These are phyloP conservation scores for Kwoniella sp. DNA, from an alignment of 768 basidiomycete genomes.

Conservation along the genomic window DNA sequence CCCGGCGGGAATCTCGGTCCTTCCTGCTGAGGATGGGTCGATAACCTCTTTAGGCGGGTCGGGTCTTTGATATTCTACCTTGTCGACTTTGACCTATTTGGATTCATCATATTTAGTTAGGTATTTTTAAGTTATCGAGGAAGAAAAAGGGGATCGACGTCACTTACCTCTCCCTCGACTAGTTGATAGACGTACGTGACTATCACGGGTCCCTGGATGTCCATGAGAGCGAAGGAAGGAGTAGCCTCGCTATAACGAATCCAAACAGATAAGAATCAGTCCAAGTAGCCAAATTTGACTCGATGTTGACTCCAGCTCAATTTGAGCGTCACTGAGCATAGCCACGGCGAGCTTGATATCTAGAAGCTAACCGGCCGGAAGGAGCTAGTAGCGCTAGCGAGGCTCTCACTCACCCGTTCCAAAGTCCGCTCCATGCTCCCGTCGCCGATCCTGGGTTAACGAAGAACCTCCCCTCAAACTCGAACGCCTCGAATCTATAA, in stretches of 20 bases:
- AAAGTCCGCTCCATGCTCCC: slow-evolving; percentile 85
- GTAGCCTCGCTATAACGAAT: slow-evolving; percentile 77
- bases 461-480: slow-evolving; percentile 88
- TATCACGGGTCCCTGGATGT: slow-evolving; percentile 93
- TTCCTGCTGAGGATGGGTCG: neutral
- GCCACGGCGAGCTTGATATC: neutral
- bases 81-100: slow-evolving; percentile 57
- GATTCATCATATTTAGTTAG: too few relatives aligned
- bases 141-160: neutral
- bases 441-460: slow-evolving; percentile 94
- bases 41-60: slow-evolving; percentile 39
- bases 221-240: slow-evolving; percentile 96
- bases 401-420: slow-evolving; percentile 63
- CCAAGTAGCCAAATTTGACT: too few relatives aligned
- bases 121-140: neutral
- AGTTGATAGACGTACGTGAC: slow-evolving; percentile 97
- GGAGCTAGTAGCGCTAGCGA: too few relatives aligned
- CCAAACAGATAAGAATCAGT: too few relatives aligned
- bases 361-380: too few relatives aligned
- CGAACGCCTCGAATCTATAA: slow-evolving; percentile 85
- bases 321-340: neutral
- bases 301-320: too few relatives aligned
- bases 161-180: slow-evolving; percentile 80
- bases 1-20: slow-evolving; percentile 37
- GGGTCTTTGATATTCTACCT: slow-evolving; percentile 56